Percentiles rank a stretch among this genome's conserved stretches.
phyloP scores from a whole-genome alignment of 805 yeast genomes.

The Yarrowia bubula region DNA sequence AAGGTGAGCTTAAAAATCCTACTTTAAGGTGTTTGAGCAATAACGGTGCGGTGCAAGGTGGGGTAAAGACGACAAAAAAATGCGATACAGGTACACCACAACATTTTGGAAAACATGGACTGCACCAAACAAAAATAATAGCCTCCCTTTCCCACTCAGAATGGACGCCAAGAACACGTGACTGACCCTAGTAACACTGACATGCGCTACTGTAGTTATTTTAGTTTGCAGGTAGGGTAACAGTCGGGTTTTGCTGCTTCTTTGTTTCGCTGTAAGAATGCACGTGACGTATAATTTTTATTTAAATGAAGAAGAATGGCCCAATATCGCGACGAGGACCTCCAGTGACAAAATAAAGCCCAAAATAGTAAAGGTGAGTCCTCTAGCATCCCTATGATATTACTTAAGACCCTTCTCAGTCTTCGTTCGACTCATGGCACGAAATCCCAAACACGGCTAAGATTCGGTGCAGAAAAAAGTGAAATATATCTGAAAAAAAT shows the following conservation, averaged over 20 bases:
- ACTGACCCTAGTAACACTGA: neutral
- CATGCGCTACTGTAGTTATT: neutral
- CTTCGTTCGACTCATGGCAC: no score
- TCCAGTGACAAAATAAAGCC: neutral
- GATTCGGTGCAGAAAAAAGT: neutral
- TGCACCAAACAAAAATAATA: neutral
- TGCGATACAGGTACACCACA: no score
- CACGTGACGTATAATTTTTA: neutral
- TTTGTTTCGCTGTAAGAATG: neutral
- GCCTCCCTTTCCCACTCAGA: no score
- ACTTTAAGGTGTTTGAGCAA: slow-evolving; percentile 8
- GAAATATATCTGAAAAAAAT: neutral
- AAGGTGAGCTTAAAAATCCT: neutral
- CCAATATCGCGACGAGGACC: neutral
- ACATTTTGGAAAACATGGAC: neutral
- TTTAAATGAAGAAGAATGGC: neutral
- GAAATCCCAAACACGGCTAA: neutral
- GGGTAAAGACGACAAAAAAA: neutral
- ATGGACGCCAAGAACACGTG: neutral
- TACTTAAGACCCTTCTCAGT: neutral
- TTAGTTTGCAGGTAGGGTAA: slow-evolving; percentile 6
- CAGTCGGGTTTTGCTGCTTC: slow-evolving; percentile 4
- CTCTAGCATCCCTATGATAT: neutral
- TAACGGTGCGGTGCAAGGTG: slow-evolving; percentile 17
- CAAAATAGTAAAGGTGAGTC: no score